Evolutionary conservation across 371 early-diverging fungal species (phyloP).

Genomic region (Apophysomyces trapeziformis): DNA sequence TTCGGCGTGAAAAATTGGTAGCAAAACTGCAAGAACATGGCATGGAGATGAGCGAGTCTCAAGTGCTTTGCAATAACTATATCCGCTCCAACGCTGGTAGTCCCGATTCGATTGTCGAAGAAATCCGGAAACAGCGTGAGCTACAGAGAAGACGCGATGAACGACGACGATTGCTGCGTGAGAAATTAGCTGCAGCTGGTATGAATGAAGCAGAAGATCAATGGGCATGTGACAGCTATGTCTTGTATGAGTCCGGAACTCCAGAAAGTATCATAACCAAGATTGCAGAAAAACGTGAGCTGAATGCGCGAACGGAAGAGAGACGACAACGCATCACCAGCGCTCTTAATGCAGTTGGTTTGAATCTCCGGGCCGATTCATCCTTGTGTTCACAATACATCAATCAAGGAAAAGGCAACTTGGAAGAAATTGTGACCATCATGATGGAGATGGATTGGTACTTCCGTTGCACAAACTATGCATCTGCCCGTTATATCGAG

Average conservation of each 20-base stretch:
- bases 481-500: constrained; percentile 22
- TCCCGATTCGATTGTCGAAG: background rate
- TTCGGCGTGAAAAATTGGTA: background rate
- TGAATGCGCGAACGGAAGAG: background rate
- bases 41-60: background rate
- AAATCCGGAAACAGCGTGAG: background rate
- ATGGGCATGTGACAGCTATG: background rate
- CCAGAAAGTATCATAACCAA: background rate
- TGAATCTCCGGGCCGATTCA: constrained; percentile 14
- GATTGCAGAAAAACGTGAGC: constrained; percentile 2
- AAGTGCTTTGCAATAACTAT: background rate
- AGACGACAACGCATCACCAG: constrained; percentile 3
- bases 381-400: constrained; percentile 10
- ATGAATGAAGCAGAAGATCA: background rate
- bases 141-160: background rate
- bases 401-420: background rate
- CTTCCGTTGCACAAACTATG: constrained; percentile 17
- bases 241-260: background rate
- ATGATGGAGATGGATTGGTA: constrained; percentile 21
- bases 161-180: background rate
- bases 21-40: background rate
- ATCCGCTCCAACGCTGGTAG: background rate
- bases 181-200: constrained; percentile 2
- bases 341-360: background rate
- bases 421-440: constrained; percentile 10